Conservation (phyloP, 2,329 filamentous ascomycete species). For the Penicillium sp. region DNA sequence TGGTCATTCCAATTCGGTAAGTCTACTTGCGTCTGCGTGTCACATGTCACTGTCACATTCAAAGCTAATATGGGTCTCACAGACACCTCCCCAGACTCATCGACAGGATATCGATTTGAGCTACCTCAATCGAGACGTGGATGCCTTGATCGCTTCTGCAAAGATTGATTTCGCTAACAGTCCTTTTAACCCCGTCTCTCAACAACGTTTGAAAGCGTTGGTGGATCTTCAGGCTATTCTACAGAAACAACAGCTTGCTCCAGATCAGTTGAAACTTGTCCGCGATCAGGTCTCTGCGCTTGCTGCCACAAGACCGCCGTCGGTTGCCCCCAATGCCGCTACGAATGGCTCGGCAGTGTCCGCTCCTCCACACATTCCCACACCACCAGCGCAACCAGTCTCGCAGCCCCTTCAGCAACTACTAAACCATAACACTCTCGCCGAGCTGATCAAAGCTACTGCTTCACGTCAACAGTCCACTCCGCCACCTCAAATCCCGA, state of each 20-base stretch:
- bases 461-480: slow-evolving; percentile 42
- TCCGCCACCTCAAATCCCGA: slow-evolving; percentile 50
- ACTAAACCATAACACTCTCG: slow-evolving; percentile 46
- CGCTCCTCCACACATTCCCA: slow-evolving; percentile 39
- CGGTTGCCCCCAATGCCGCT: slow-evolving; percentile 18
- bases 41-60: too few relatives aligned
- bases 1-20: slow-evolving; percentile 27
- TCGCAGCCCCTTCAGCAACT: slow-evolving; percentile 40
- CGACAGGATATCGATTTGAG: slow-evolving; percentile 57
- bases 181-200: slow-evolving; percentile 72
- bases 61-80: slow-evolving; percentile 19
- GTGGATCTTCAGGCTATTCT: slow-evolving; percentile 80
- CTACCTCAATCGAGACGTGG: slow-evolving; percentile 78
- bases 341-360: slow-evolving; percentile 33
- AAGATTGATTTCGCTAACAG: slow-evolving; percentile 73
- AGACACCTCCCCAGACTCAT: slow-evolving; percentile 37
- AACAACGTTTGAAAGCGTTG: slow-evolving; percentile 78
- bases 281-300: slow-evolving; percentile 81
- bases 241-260: slow-evolving; percentile 72
- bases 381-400: slow-evolving; percentile 39
- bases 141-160: slow-evolving; percentile 70
- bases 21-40: neutral
- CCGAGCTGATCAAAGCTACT: slow-evolving; percentile 47
- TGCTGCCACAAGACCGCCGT: slow-evolving; percentile 45
- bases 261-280: slow-evolving; percentile 79